phyloP scores from a whole-genome alignment of 1,139 yeast genomes.

The Zygosaccharomyces sapae region DNA sequence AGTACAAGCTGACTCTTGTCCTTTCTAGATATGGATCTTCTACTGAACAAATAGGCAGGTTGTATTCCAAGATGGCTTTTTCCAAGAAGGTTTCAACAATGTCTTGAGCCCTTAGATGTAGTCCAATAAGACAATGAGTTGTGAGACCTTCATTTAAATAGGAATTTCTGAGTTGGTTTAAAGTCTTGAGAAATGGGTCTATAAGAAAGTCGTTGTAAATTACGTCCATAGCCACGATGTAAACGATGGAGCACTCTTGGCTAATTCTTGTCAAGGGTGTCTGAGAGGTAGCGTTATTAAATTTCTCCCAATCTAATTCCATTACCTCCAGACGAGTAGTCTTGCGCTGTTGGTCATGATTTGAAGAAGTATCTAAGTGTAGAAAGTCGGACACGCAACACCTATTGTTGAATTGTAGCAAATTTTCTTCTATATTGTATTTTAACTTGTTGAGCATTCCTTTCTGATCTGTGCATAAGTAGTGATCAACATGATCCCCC shows the following conservation, averaged over 20 bases:
- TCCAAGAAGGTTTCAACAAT: slow-evolving; percentile 29
- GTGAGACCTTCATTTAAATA: slow-evolving; percentile 7
- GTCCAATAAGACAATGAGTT: slow-evolving; percentile 25
- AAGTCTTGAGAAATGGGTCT: slow-evolving; percentile 30
- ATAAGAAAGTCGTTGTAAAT: slow-evolving; percentile 36
- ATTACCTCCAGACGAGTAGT: slow-evolving; percentile 24
- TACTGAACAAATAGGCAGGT: slow-evolving; percentile 20
- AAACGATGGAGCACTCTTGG: slow-evolving; percentile 11
- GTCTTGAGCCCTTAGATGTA: slow-evolving; percentile 34
- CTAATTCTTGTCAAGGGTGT: slow-evolving; percentile 12
- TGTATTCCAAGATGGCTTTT: slow-evolving; percentile 22
- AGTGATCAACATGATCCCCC: slow-evolving; percentile 30
- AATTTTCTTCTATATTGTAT: slow-evolving; percentile 26
- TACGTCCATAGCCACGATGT: slow-evolving; percentile 35
- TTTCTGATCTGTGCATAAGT: slow-evolving; percentile 33
- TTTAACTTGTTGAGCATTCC: slow-evolving; percentile 30
- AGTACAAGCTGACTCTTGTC: slow-evolving; percentile 29
- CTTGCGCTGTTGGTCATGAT: slow-evolving; percentile 2
- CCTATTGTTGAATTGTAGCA: slow-evolving; percentile 24
- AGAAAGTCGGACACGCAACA: slow-evolving; percentile 15
- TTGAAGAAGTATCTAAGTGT: neutral
- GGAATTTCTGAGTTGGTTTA: slow-evolving; percentile 16
- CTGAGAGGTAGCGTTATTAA: slow-evolving; percentile 9
- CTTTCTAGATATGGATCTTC: slow-evolving; percentile 16
- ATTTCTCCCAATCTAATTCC: slow-evolving; percentile 34